phyloP scores from a whole-genome alignment of 306 rosid species.

The Malus orientalis region DNA sequence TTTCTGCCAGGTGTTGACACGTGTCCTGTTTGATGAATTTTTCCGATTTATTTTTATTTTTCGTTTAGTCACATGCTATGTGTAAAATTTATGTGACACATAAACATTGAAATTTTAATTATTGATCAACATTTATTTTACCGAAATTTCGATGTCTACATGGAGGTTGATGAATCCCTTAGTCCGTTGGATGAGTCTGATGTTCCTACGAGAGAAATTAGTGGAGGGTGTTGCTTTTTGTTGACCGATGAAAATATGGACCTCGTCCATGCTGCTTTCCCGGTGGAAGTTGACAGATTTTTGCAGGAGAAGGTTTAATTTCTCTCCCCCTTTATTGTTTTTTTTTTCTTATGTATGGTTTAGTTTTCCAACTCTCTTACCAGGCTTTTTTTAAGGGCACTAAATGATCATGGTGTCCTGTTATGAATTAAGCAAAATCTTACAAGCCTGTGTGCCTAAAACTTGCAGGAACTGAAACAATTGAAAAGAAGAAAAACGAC shows the following conservation, averaged over 20 bases:
- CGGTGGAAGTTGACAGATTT: conserved; percentile 51
- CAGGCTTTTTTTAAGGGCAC: background rate
- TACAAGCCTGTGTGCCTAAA: conserved; percentile 12
- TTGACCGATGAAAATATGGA: conserved; percentile 83
- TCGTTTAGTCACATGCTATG: too few relatives aligned
- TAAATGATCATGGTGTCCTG: background rate
- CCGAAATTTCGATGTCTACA: too few relatives aligned
- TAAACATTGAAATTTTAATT: too few relatives aligned
- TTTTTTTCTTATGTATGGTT: background rate
- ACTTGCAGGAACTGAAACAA: conserved; percentile 51
- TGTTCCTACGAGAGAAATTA: conserved; percentile 33
- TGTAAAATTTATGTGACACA: too few relatives aligned
- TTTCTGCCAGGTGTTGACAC: too few relatives aligned
- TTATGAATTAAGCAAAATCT: background rate
- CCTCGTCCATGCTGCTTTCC: conserved; percentile 76
- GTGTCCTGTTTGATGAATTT: too few relatives aligned
- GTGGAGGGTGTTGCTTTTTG: conserved; percentile 49
- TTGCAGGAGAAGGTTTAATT: conserved; percentile 58
- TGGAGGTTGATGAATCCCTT: conserved; percentile 36
- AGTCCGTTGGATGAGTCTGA: conserved; percentile 47
- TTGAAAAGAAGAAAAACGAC: conserved; percentile 38
- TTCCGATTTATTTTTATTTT: too few relatives aligned
- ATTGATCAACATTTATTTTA: too few relatives aligned
- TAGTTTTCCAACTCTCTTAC: background rate
- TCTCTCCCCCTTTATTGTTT: background rate